Base-by-base conservation (phyloP, 1,284 basidiomycete species). In the Boletus albobrunnescens region DNA sequence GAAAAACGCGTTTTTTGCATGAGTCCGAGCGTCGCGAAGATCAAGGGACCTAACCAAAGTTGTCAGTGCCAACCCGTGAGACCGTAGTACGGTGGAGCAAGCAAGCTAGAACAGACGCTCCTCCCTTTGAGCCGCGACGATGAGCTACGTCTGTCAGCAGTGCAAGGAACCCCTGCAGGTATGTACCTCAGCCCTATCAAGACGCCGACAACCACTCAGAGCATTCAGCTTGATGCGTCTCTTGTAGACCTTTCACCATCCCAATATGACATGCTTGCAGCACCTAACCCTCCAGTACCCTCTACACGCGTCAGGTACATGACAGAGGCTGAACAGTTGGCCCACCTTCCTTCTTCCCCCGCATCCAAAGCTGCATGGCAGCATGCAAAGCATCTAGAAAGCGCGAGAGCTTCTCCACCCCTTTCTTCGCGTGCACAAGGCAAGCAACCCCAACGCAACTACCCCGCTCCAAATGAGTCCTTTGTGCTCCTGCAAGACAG, bases 401-500 rank as follows among this genome's bases (percentile, higher is more conserved):
- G 61, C 20, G 63, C 53, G 36, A 64, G 53, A 51, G 67, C 56
- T 17, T 69, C 75, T 5, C 61, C 76, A 16, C 69, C 75, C 28
- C 59, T 65, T 33, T 69, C 70, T 26, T 61, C 74, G 47, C 77
- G 75, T 56, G 68, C 74, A 26, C 74, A 77, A 61, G 76, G 73
- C 48, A 84, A 80, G 57, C 78, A 77, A 53, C 68, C 77, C 37
- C 74, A 78, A 57, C 77, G 76, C 52, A 69, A 63, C 20, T 65
- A 71, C 13, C 73, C 71, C 5, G 70, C 76, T 37, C 84, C 86
- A 13, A 84, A 81, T 50, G 92, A 94, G 66, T 93, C 89, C 27
- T 96, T 92, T 67, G 87, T 96, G 53, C 77, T 96, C 38, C 73
- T 95, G 13, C 88, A 91, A 60, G 90, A 93, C 58, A 91, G 87